Evolutionary conservation across 2,329 filamentous ascomycete species (phyloP), one percentile per base, ranked within the genome.

Genomic region (Penicillium thymicola): DNA sequence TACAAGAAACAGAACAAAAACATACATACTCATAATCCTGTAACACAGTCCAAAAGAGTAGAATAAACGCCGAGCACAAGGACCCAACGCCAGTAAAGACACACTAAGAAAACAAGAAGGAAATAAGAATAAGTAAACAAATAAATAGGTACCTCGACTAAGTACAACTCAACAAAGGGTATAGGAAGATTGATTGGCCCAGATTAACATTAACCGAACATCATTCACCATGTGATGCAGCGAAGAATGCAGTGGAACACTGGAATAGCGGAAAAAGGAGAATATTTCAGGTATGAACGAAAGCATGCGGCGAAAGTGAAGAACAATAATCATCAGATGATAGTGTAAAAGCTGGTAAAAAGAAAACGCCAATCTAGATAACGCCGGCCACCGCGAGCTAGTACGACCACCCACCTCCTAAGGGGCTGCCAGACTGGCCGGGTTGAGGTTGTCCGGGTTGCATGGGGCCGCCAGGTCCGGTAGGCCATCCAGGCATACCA

Each of bases 381-480:
- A 68, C 63, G 66, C 67, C 64, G 49, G 57, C 55, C 55, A 59
- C 58, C 28, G 2, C 5, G 54, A 61, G 62, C 55, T 68, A 75
- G 61, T 75, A 75, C 43, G 68, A 67, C 43, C 73, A 74, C 69
- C 73, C 75, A 55, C 69, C 69, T 47, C 73, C 72, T 16, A 74
- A 61, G 48, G 72, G 70, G 59, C 67, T 71, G 40, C 72, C 72
- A 36, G 72, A 71, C 59, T 74, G 70, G 42, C 72, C 73, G 28
- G 67, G 68, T 50, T 74, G 74, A 14, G 72, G 68, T 47, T 75
- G 73, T 47, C 70, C 71, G 6, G 73, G 69, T 54, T 72, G 73
- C 65, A 75, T 70, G 27, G 66, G 67, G 16, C 65, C 68, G 45
- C 69, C 69, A n/a, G 72, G 67, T 2, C 66, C 66, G 30, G 67